Percentiles rank a stretch among this genome's conserved stretches.
Evolutionary conservation across 2,329 filamentous ascomycete genomes (phyloP).

Genomic region (Fusarium sterilihyphosum): DNA sequence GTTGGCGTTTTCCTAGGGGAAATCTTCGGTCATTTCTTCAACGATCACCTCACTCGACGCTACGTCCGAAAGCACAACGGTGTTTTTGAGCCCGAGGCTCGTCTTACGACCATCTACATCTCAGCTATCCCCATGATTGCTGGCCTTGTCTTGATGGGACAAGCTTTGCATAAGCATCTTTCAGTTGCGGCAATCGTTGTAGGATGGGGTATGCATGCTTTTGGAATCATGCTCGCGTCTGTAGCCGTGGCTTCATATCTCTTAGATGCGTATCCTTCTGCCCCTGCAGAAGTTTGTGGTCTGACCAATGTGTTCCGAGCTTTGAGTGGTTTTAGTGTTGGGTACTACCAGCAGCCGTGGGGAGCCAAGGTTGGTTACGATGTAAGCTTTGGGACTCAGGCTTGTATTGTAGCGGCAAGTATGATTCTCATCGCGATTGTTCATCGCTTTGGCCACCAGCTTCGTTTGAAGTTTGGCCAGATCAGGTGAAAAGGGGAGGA

Average conservation of each 20-base stretch:
- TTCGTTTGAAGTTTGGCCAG: slow-evolving; percentile 17
- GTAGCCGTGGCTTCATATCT: slow-evolving; percentile 59
- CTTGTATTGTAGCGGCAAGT: slow-evolving; percentile 36
- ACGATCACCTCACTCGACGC: slow-evolving; percentile 59
- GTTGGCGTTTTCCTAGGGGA: slow-evolving; percentile 65
- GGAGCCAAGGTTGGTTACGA: slow-evolving; percentile 50
- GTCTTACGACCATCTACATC: slow-evolving; percentile 59
- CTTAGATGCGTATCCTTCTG: slow-evolving; percentile 61
- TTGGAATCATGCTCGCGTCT: slow-evolving; percentile 63
- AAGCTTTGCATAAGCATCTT: slow-evolving; percentile 56
- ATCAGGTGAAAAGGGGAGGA: background rate
- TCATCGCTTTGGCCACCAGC: slow-evolving; percentile 14
- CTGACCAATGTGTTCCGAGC: slow-evolving; percentile 53
- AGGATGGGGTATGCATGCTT: slow-evolving; percentile 63
- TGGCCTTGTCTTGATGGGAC: slow-evolving; percentile 63
- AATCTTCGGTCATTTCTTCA: slow-evolving; percentile 64
- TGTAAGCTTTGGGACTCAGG: slow-evolving; percentile 53
- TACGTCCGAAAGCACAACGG: slow-evolving; percentile 59
- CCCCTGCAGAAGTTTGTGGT: slow-evolving; percentile 56
- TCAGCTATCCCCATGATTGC: slow-evolving; percentile 59
- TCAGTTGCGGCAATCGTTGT: slow-evolving; percentile 43
- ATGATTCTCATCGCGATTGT: slow-evolving; percentile 43
- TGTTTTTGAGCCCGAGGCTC: slow-evolving; percentile 66
- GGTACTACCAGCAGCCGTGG: slow-evolving; percentile 60
- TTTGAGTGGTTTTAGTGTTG: slow-evolving; percentile 58